Conservation (phyloP, 352 stramenopile species). For the Blastocystis sp. region DNA sequence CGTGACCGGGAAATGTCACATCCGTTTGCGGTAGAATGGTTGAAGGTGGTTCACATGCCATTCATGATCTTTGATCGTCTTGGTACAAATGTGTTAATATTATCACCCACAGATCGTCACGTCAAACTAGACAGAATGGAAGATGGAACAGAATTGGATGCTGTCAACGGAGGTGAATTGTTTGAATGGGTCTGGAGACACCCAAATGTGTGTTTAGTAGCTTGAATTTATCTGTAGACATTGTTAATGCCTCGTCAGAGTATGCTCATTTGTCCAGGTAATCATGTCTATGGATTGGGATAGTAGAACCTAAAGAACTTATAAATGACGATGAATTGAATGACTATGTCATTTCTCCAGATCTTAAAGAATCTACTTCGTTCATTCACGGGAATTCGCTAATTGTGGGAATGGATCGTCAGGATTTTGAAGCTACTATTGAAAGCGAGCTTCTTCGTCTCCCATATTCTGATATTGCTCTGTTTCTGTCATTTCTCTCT, state of each 20-base stretch:
- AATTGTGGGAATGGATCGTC: not conserved
- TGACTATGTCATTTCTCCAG: too few species aligned
- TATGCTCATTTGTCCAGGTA: not conserved
- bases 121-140: conserved; percentile 2
- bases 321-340: too few species aligned
- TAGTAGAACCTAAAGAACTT: too few species aligned
- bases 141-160: not conserved
- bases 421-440: not conserved
- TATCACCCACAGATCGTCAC: not conserved
- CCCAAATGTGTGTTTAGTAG: not conserved
- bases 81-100: not conserved
- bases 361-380: not conserved
- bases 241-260: not conserved
- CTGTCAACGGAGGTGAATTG: not conserved
- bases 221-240: not conserved
- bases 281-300: not conserved
- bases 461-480: not conserved
- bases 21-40: conserved; percentile 15
- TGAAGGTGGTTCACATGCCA: conserved; percentile 33
- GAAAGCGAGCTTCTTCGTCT: not conserved
- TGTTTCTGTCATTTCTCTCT: not conserved
- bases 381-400: not conserved
- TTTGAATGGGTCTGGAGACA: conserved; percentile 22
- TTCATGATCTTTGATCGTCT: not conserved
- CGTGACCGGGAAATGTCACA: not conserved